Percentiles rank a stretch among this genome's conserved stretches.
These are phyloP conservation scores for Penicillium arizonense DNA, from an alignment of 495 filamentous ascomycete species.

Conservation along the genomic window DNA sequence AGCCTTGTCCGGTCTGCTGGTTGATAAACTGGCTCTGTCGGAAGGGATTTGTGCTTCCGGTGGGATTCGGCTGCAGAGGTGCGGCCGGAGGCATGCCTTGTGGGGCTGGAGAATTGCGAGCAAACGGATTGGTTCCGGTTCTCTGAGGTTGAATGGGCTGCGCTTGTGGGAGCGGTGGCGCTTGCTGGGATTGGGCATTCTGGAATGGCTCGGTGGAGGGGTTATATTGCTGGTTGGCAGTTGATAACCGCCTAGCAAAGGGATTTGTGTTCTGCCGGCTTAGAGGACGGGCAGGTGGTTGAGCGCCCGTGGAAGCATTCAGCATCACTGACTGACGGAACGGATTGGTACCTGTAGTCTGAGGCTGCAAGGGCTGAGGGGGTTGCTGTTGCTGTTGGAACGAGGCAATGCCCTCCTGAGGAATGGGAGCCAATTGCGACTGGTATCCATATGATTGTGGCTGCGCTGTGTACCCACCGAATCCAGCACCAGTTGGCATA, in stretches of 20 bases:
- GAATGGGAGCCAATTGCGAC: slow-evolving; percentile 55
- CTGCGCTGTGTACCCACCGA: slow-evolving; percentile 79
- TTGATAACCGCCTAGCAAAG: slow-evolving; percentile 63
- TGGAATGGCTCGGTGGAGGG: slow-evolving; percentile 30
- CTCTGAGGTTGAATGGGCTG: slow-evolving; percentile 40
- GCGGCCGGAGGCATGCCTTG: slow-evolving; percentile 37
- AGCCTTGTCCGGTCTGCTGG: slow-evolving; percentile 79
- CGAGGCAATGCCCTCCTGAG: slow-evolving; percentile 60
- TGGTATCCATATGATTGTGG: slow-evolving; percentile 51
- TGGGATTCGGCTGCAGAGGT: slow-evolving; percentile 64
- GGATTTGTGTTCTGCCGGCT: slow-evolving; percentile 79
- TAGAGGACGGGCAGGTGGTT: slow-evolving; percentile 39
- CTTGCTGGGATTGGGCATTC: slow-evolving; percentile 32
- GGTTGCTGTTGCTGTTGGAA: slow-evolving; percentile 49
- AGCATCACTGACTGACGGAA: slow-evolving; percentile 85
- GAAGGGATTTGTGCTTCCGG: slow-evolving; percentile 94
- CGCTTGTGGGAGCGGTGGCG: slow-evolving; percentile 38
- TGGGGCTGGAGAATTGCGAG: slow-evolving; percentile 41
- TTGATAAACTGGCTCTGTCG: slow-evolving; percentile 84
- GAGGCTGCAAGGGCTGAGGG: slow-evolving; percentile 38
- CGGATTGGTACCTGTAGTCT: slow-evolving; percentile 74
- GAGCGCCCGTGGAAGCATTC: slow-evolving; percentile 46
- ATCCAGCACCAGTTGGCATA: slow-evolving; percentile 76
- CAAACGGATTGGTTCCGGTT: slow-evolving; percentile 54
- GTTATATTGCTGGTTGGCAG: slow-evolving; percentile 35